Conservation (phyloP, 140 eudicot genomes). For the Bidens hawaiensis region DNA sequence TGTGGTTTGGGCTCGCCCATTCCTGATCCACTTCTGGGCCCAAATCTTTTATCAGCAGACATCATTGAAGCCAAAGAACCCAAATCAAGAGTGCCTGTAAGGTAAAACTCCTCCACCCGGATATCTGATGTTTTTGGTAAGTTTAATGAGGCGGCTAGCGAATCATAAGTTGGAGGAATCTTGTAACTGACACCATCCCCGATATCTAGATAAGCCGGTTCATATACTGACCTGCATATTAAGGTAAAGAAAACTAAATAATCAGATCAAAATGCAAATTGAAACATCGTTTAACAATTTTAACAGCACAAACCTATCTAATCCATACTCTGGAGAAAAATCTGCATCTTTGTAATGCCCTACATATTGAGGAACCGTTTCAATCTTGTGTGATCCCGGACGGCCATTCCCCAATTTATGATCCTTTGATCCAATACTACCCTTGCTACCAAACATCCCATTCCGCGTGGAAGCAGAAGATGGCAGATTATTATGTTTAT, state of each 20-base stretch:
- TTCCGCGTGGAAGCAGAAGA: conserved; percentile 42
- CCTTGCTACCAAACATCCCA: conserved; percentile 35
- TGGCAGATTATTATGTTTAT: conserved; percentile 39
- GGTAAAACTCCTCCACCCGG: conserved; percentile 64
- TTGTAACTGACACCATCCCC: conserved; percentile 79
- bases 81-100: conserved; percentile 85
- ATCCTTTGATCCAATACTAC: conserved; percentile 42
- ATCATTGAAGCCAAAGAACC: conserved; percentile 91
- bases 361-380: conserved; percentile 37
- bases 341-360: conserved; percentile 46
- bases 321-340: conserved; percentile 42
- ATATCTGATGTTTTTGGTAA: conserved; percentile 74
- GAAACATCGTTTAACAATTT: background rate
- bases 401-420: conserved; percentile 47
- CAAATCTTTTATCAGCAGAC: conserved; percentile 61
- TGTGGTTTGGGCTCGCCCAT: conserved; percentile 77
- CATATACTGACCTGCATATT: conserved; percentile 50
- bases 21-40: conserved; percentile 50
- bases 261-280: background rate
- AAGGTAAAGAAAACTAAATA: conserved; percentile 5
- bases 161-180: conserved; percentile 79
- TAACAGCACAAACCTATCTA: conserved; percentile 49
- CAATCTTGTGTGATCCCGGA: conserved; percentile 47
- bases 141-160: conserved; percentile 53
- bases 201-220: conserved; percentile 74